A percentile compares a stretch with the other conserved stretches of the same genome.
phyloP scores from a whole-genome alignment of 2,329 filamentous ascomycete species.

The Xylaria sp. region DNA sequence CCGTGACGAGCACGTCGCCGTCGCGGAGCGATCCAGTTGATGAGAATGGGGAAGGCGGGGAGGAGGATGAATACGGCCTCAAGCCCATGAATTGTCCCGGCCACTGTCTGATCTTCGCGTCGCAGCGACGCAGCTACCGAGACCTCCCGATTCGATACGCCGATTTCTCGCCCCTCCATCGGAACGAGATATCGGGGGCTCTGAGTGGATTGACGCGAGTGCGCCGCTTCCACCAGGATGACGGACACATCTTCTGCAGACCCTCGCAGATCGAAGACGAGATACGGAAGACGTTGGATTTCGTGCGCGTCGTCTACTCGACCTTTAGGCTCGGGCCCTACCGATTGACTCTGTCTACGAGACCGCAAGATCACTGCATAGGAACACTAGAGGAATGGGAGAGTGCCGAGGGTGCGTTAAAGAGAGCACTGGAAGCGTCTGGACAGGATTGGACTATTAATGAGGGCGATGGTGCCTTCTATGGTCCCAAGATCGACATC shows the following conservation, averaged over 20 bases:
- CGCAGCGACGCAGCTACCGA: conserved; percentile 83
- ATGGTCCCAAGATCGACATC: conserved; percentile 91
- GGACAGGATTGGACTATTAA: conserved; percentile 76
- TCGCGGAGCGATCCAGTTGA: conserved; percentile 44
- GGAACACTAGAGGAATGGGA: conserved; percentile 71
- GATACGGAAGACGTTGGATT: conserved; percentile 46
- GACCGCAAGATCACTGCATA: conserved; percentile 78
- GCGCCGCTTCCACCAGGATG: conserved; percentile 93
- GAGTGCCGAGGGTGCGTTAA: conserved; percentile 71
- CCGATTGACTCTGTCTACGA: conserved; percentile 77
- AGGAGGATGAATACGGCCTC: conserved; percentile 59
- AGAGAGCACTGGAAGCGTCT: conserved; percentile 64
- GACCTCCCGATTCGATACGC: conserved; percentile 92
- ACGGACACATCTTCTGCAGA: conserved; percentile 94
- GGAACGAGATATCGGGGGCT: conserved; percentile 93
- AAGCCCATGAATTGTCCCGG: conserved; percentile 99
- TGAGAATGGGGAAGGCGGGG: too few species aligned
- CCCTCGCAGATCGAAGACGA: conserved; percentile 66
- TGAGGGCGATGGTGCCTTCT: conserved; percentile 85
- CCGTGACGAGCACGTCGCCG: conserved; percentile 66
- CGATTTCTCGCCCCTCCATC: conserved; percentile 93
- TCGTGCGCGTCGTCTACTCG: conserved; percentile 55
- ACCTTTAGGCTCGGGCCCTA: conserved; percentile 77
- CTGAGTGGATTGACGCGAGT: conserved; percentile 90
- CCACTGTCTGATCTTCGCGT: conserved; percentile 86